These are phyloP conservation scores for Leccinum imitatum DNA, from an alignment of 768 basidiomycete species.

Conservation along the genomic window DNA sequence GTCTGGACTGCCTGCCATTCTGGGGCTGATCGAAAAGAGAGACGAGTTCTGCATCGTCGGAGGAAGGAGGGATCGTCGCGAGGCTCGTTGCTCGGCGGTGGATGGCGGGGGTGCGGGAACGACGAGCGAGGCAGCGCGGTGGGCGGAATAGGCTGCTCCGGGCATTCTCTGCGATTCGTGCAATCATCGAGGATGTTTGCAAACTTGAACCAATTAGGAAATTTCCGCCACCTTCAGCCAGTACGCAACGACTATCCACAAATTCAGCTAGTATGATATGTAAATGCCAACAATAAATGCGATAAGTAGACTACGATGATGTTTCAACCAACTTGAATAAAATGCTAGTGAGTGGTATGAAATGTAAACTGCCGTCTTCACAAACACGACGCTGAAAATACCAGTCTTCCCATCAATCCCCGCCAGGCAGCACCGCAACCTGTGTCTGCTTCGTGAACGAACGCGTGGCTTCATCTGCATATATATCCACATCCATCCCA, in stretches of 20 bases:
- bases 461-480: constrained; percentile 14
- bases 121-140: constrained; percentile 43
- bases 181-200: constrained; percentile 29
- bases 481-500: constrained; percentile 27
- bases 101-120: constrained; percentile 14
- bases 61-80: constrained; percentile 54
- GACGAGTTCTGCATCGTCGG: constrained; percentile 65
- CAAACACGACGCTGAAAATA: constrained; percentile 12
- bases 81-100: constrained; percentile 39
- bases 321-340: constrained; percentile 21
- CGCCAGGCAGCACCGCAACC: constrained; percentile 10
- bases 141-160: constrained; percentile 37
- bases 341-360: constrained; percentile 33
- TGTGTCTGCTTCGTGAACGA: constrained; percentile 19
- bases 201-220: constrained; percentile 18
- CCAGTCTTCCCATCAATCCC: constrained; percentile 7
- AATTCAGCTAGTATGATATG: constrained; percentile 17
- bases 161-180: constrained; percentile 39
- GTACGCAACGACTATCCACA: background rate
- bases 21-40: constrained; percentile 71
- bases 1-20: constrained; percentile 35
- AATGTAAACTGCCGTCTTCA: constrained; percentile 16
- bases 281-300: constrained; percentile 26
- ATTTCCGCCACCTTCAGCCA: background rate
- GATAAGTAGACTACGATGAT: constrained; percentile 31